Base-by-base conservation (phyloP, 768 basidiomycete species). In the Lactarius psammicola region DNA sequence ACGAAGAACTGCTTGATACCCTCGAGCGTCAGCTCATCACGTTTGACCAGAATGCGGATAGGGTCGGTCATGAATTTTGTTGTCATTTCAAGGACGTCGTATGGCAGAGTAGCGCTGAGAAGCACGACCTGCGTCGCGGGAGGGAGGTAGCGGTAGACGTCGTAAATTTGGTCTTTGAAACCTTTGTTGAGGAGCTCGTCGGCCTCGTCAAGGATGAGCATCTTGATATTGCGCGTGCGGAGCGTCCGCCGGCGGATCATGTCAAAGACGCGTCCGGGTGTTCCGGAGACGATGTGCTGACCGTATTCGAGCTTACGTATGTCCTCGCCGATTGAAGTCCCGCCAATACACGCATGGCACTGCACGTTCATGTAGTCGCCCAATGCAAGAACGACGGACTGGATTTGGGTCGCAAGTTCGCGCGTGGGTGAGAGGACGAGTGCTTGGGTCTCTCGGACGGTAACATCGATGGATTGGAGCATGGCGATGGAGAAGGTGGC, bases 291-390 rank as follows among this genome's bases (percentile, higher is more conserved):
- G 67, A 98, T 91, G 77, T 98, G 96, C 72, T 96, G 95, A 28
- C 96, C 96, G 67, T 97, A 95, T 76, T 97, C 94, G 56, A 99
- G 84, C 80, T 98, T 97, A 66, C 93, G 85, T 72, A 98, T 98
- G 74, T 97, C 96, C 80, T 99, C 96, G 20, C 95, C 94, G 71
- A 99, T 94, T 44, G 93, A 94, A 2, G 94, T 96, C 53, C 96
- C 96, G 53, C 96, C 96, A 74, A 98, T 97, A 78, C 95, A 97
- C 53, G 95, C 95, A 76, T 98, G 95, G 77, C 96, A 98, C 74
- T 97, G 94, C 66, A 99, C 92, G 75, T 97, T 97, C 95, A 98
- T 96, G 77, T 98, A 98, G 81, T 98, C 95, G 57, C 96, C 96
- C 38, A 99, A 80, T 31, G 96, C 96, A 65, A 98, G 85, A 34